Conservation (phyloP, 2,329 filamentous ascomycete species). For the Fusarium avenaceum region DNA sequence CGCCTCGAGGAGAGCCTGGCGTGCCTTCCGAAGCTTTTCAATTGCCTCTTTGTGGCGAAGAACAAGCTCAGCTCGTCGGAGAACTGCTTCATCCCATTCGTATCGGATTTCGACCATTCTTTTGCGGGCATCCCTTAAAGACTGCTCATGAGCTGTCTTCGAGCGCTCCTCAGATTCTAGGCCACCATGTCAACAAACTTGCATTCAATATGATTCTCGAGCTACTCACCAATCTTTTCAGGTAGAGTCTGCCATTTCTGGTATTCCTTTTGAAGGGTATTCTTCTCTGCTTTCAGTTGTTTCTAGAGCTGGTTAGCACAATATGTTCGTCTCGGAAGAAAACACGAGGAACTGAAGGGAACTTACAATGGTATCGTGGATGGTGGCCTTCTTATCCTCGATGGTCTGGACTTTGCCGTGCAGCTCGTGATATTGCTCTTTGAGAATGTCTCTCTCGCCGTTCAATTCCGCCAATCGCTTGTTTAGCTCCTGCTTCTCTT, state of each 20-base stretch:
- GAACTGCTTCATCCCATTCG: constrained; percentile 66
- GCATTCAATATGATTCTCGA: not conserved
- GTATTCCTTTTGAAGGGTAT: constrained; percentile 73
- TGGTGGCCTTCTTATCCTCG: constrained; percentile 58
- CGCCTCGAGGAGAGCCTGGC: constrained; percentile 75
- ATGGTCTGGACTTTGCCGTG: constrained; percentile 59
- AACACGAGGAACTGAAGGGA: not conserved
- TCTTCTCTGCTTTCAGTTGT: constrained; percentile 72
- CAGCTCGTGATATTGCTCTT: constrained; percentile 52
- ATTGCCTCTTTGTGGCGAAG: constrained; percentile 71
- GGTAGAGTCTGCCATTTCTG: constrained; percentile 77
- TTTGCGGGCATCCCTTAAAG: constrained; percentile 52
- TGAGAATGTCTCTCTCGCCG: constrained; percentile 54
- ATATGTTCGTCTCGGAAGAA: too few relatives aligned
- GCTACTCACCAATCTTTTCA: constrained; percentile 74
- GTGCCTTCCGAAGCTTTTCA: constrained; percentile 70
- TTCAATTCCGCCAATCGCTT: constrained; percentile 62
- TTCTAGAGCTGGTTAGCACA: constrained; percentile 55
- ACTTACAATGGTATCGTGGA: constrained; percentile 57
- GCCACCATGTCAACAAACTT: not conserved
- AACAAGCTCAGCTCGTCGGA: constrained; percentile 69
- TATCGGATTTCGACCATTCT: constrained; percentile 64
- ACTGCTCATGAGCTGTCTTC: constrained; percentile 51
- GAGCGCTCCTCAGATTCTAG: constrained; percentile 55
- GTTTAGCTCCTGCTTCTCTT: constrained; percentile 73